Evolutionary conservation across 305 asterid genomes (phyloP).

Genomic region (Plantago coronopus): DNA sequence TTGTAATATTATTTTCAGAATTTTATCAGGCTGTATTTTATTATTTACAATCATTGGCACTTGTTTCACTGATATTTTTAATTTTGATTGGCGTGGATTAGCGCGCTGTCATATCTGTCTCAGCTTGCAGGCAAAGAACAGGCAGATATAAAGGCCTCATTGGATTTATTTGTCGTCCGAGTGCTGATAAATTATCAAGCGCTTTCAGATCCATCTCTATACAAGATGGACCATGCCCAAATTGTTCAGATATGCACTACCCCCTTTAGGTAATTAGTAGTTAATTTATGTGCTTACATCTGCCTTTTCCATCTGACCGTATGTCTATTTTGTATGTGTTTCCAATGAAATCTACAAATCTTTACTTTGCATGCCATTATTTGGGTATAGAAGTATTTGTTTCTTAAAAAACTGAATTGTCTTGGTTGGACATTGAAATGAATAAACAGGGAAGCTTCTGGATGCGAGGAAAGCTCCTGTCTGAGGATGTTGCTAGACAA

Average conservation of each 20-base stretch:
- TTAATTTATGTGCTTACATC: slow-evolving; percentile 17
- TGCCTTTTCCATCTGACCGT: slow-evolving; percentile 7
- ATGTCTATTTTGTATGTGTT: slow-evolving; percentile 14
- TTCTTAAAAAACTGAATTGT: slow-evolving; percentile 24
- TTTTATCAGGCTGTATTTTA: slow-evolving; percentile 16
- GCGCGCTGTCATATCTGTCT: slow-evolving; percentile 76
- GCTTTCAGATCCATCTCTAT: slow-evolving; percentile 77
- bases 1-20: slow-evolving; percentile 7
- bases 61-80: slow-evolving; percentile 25
- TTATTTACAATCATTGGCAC: slow-evolving; percentile 21
- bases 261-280: slow-evolving; percentile 74
- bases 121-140: slow-evolving; percentile 65
- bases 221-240: slow-evolving; percentile 75
- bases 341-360: slow-evolving; percentile 13
- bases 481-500: slow-evolving; percentile 85
- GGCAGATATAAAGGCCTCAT: slow-evolving; percentile 51
- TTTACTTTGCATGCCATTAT: slow-evolving; percentile 14
- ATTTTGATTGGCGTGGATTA: slow-evolving; percentile 30
- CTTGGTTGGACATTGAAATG: slow-evolving; percentile 24
- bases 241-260: slow-evolving; percentile 82
- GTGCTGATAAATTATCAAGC: slow-evolving; percentile 78
- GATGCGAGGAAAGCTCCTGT: slow-evolving; percentile 91
- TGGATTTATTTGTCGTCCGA: slow-evolving; percentile 61
- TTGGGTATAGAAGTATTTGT: slow-evolving; percentile 7
- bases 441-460: slow-evolving; percentile 72